phyloP scores from a whole-genome alignment of 345 rosid genomes.

The Abelmoschus esculentus region DNA sequence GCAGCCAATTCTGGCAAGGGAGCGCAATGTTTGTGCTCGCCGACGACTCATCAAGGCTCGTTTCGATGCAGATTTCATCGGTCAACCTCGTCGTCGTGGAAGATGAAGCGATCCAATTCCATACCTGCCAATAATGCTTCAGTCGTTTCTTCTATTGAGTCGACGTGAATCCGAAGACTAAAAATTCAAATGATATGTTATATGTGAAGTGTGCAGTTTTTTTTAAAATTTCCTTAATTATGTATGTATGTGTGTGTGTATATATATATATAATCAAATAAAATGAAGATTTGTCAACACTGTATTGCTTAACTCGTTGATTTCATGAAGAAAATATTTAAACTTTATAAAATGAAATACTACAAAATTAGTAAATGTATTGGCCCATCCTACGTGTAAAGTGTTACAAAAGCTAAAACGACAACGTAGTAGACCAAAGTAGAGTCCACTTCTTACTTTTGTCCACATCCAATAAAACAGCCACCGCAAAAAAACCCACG shows the following conservation, averaged over 20 bases:
- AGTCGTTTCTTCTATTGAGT: constrained; percentile 18
- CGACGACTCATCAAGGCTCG: constrained; percentile 63
- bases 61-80: constrained; percentile 65
- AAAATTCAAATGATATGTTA: background rate
- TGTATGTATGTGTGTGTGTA: too few species aligned
- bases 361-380: too few species aligned
- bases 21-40: constrained; percentile 60
- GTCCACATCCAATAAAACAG: background rate
- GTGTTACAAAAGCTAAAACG: background rate
- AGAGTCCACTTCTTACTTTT: background rate
- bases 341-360: too few species aligned
- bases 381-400: too few species aligned
- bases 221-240: too few species aligned
- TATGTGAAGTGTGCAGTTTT: too few species aligned
- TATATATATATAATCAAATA: too few species aligned
- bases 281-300: too few species aligned
- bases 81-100: constrained; percentile 28
- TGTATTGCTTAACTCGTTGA: too few species aligned
- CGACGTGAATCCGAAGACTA: background rate
- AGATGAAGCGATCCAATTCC: constrained; percentile 55
- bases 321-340: too few species aligned
- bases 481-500: background rate
- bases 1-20: constrained; percentile 21
- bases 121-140: constrained; percentile 29
- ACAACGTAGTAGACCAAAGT: background rate